Percentiles rank a stretch among this genome's conserved stretches.
Conservation (phyloP, 257 asterid genomes). For the Ajuga chamaepitys region DNA sequence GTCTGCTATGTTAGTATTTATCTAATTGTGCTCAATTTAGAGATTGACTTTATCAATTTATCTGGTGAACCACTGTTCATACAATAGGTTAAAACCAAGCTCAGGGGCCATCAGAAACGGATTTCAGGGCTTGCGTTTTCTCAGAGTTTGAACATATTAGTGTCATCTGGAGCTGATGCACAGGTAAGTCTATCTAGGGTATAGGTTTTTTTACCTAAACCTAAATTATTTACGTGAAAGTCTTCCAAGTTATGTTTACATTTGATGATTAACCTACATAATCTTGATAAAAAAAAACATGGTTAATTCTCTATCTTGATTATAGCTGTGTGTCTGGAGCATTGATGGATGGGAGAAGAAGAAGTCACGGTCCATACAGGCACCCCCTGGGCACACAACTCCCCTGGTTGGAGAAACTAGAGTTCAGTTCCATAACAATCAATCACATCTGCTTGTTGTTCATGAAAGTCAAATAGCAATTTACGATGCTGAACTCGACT, state of each 20-base stretch:
- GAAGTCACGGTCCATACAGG: slow-evolving; percentile 70
- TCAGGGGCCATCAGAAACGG: slow-evolving; percentile 92
- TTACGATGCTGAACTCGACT: slow-evolving; percentile 86
- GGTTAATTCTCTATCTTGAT: background rate
- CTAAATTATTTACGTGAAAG: background rate
- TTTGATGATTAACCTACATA: background rate
- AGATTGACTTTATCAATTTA: background rate
- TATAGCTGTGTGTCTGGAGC: slow-evolving; percentile 83
- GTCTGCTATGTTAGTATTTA: background rate
- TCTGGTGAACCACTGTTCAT: background rate
- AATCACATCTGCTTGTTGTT: slow-evolving; percentile 77
- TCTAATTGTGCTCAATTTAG: background rate
- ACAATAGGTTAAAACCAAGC: slow-evolving; percentile 78
- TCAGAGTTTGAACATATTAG: slow-evolving; percentile 78
- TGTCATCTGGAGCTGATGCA: slow-evolving; percentile 97
- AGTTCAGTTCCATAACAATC: slow-evolving; percentile 93
- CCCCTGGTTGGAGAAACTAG: slow-evolving; percentile 80
- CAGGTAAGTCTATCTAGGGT: slow-evolving; percentile 48
- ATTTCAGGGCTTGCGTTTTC: slow-evolving; percentile 96
- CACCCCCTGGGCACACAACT: slow-evolving; percentile 62
- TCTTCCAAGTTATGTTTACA: background rate
- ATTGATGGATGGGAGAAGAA: slow-evolving; percentile 98
- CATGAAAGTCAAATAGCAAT: slow-evolving; percentile 91
- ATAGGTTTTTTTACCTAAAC: background rate
- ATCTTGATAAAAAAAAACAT: background rate